Base-by-base conservation (phyloP, 1,284 basidiomycete species). In the Ustilago crameri region DNA sequence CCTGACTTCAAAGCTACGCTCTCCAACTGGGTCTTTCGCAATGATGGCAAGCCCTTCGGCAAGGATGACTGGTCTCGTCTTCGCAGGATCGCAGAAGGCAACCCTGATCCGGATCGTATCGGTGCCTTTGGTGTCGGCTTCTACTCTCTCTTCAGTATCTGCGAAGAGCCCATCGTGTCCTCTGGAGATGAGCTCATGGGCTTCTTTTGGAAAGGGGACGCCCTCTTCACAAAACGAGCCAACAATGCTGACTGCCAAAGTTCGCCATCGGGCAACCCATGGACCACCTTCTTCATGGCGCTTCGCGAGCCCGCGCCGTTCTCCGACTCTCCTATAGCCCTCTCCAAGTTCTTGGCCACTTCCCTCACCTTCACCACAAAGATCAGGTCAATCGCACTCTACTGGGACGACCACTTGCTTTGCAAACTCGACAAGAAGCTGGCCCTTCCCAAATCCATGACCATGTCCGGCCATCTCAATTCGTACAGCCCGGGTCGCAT, bases 311-410 rank as follows among this genome's bases (percentile, higher is more conserved):
- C 91, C 2, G 86, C 87, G 0, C 89, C 93, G 0, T 90, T 97
- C 46, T 94, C 95, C 10, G 87, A 88, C 3, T 87, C 91, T 4
- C 86, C 86, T 0, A 91, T 95, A 61, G 93, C 95, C 75, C 90
- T 97, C 67, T 89, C 91, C 32, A 89, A 92, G 34, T 98, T 99
- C 84, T 87, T 99, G 17, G 88, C 91, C 18, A 95, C 93, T 1
- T 93, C 92, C 0, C 90, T 99, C 58, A 95, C 93, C 0, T 99
- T 99, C 84, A 98, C 98, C 89, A 87, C 88, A 17, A 87, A 90
- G 60, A 88, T 98, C 7, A 86, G 87, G 14, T 87, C 90, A 79
- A 88, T 98, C 51, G 89, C 63, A 35, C 75, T 84, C 49, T 79
- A 78, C 69, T 74, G 74, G 60, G 90, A 97, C 79, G 90, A 91